Percentiles rank a stretch among this genome's conserved stretches.
Conservation (phyloP, 306 rosid species). For the peach (Prunus persica) region Prunus_persica_NCBIv2 NC_034016.1:18829501-18830000, state of each 20-base stretch:
- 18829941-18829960: conserved; percentile 32
- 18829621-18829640: conserved; percentile 37
- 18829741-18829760: conserved; percentile 35
- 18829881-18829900: conserved; percentile 21
- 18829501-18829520: conserved; percentile 23
- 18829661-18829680: neutral
- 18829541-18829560: conserved; percentile 40
- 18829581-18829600: conserved; percentile 18
- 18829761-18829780: conserved; percentile 31
- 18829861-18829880: conserved; percentile 34
- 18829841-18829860: conserved; percentile 33
- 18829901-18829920: conserved; percentile 39
- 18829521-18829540: conserved; percentile 10
- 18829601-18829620: conserved; percentile 36
- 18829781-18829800: conserved; percentile 12
- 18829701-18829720: conserved; percentile 28
- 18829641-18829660: conserved; percentile 1
- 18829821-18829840: conserved; percentile 30
- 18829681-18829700: conserved; percentile 33
- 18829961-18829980: conserved; percentile 27
- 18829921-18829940: conserved; percentile 24
- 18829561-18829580: conserved; percentile 19
- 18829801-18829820: conserved; percentile 38
- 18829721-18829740: conserved; percentile 29
- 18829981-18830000: conserved; percentile 28